Base-by-base conservation (phyloP, 2,329 filamentous ascomycete genomes). In the Nemania serpens region DNA sequence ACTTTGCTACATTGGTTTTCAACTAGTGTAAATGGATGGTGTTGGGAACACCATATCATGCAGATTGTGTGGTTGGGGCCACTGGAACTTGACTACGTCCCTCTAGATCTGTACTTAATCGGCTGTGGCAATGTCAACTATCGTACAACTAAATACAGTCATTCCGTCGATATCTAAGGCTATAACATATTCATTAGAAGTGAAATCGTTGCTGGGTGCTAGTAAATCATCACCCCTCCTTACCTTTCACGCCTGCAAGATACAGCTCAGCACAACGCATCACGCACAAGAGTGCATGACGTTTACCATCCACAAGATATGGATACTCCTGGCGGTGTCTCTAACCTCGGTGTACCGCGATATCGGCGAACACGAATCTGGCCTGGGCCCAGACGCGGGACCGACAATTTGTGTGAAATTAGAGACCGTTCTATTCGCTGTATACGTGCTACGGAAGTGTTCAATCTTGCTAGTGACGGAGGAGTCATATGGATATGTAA, bases 401-500 rank as follows among this genome's bases (percentile, higher is more conserved):
- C 13, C 45, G 20, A 22, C 17, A 10, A 45, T 13, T 46, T 33
- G 25, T 29, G 25, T 29, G 25, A 29, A 4, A 29, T 29, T 13
- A 42, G 25, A 39, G 25, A 49, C 41, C 41, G 15, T 41, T 46
- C 33, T 39, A 46, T 37, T 58, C 13, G 34, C 39, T 34, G 29
- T 54, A 53, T 41, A 43, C 25, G 25, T 29, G 4, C 25, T 29
- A 29, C 25, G 7, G 17, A 17, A 47, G 43, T 52, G 39, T 55
- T 42, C 17, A 17, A 45, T 15, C 12, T 33, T 36, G 22, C 39
- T 47, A 45, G 15, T 48, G 39, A 51, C 33, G 15, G 11, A 39
- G 33, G 37, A 33, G 39, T 63, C 43, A 34, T 63, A 61, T 54
- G 54, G 58, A 39, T 45, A 48, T 58, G 42, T 37, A 37, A 55